Percentiles rank a stretch among this genome's conserved stretches.
These are phyloP conservation scores for Aspergillus sp. DNA, from an alignment of 2,329 filamentous ascomycete genomes.

Conservation along the genomic window DNA sequence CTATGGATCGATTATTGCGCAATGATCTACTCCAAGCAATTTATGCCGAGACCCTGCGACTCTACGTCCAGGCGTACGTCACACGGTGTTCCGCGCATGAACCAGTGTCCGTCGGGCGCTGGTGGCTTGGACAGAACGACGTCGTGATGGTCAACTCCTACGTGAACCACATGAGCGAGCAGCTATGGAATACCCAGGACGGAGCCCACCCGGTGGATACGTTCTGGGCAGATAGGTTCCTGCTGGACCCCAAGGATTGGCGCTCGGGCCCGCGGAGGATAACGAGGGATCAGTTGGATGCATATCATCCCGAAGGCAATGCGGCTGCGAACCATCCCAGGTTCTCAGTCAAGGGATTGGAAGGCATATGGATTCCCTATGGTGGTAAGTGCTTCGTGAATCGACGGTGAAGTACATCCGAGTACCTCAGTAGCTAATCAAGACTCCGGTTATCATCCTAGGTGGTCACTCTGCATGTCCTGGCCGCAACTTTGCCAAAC, in stretches of 20 bases:
- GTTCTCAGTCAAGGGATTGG: background rate
- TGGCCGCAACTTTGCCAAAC: background rate
- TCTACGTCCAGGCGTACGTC: slow-evolving; percentile 1
- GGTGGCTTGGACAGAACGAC: background rate
- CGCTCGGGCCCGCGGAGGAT: background rate
- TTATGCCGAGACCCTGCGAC: slow-evolving; percentile 3
- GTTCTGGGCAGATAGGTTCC: slow-evolving; percentile 4
- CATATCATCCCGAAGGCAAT: background rate
- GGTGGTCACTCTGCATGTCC: background rate
- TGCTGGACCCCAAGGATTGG: background rate
- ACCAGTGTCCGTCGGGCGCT: background rate
- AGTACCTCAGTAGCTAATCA: too few species aligned
- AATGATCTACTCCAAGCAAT: background rate
- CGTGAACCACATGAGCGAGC: background rate
- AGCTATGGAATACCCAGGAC: slow-evolving; percentile 2
- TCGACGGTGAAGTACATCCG: too few species aligned
- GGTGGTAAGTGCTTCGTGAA: background rate
- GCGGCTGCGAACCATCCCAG: background rate
- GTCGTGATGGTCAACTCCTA: slow-evolving; percentile 2
- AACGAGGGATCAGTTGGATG: background rate
- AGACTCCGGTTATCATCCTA: background rate
- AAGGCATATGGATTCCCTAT: slow-evolving; percentile 6
- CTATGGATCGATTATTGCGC: background rate
- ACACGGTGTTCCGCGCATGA: background rate
- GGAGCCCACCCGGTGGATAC: slow-evolving; percentile 1